A percentile compares a stretch with the other conserved stretches of the same genome.
phyloP scores from a whole-genome alignment of 306 rosid species.

The Castanopsis chinensis region DNA sequence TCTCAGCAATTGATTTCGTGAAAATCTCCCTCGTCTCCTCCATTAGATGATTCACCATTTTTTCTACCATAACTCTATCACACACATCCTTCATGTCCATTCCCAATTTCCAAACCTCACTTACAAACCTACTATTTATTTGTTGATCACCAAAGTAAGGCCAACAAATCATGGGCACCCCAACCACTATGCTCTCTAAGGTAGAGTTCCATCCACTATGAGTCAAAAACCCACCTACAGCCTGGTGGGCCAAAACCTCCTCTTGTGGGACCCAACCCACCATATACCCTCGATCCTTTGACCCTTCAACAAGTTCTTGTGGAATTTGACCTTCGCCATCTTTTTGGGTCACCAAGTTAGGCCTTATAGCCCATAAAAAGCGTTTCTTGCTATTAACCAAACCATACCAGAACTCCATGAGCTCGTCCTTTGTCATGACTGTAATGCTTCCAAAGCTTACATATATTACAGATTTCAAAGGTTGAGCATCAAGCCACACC shows the following conservation, averaged over 20 bases:
- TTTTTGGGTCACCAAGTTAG: background rate
- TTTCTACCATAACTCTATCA: slow-evolving; percentile 9
- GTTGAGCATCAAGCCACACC: slow-evolving; percentile 40
- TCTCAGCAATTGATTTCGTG: slow-evolving; percentile 3
- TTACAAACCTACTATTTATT: too few species aligned
- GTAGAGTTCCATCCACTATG: too few species aligned
- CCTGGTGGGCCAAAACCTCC: too few species aligned
- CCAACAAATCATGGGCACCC: too few species aligned
- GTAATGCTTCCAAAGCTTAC: slow-evolving; percentile 47
- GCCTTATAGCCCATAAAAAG: slow-evolving; percentile 47
- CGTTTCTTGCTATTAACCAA: slow-evolving; percentile 27
- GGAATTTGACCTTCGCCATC: background rate
- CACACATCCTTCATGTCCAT: background rate
- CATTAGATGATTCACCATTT: slow-evolving; percentile 31
- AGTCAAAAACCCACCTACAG: too few species aligned
- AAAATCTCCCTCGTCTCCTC: slow-evolving; percentile 19
- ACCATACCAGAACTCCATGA: slow-evolving; percentile 47
- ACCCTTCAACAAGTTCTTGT: too few species aligned
- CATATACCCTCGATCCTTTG: too few species aligned
- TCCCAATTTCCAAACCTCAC: too few species aligned
- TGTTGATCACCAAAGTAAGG: too few species aligned
- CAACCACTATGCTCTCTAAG: too few species aligned
- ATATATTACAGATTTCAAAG: slow-evolving; percentile 29
- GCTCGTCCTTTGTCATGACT: background rate
- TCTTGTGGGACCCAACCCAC: too few species aligned